Evolutionary conservation across 2,329 filamentous ascomycete species (phyloP), one percentile per base, ranked within the genome.

Genomic region (Aspergillus ruber): DNA sequence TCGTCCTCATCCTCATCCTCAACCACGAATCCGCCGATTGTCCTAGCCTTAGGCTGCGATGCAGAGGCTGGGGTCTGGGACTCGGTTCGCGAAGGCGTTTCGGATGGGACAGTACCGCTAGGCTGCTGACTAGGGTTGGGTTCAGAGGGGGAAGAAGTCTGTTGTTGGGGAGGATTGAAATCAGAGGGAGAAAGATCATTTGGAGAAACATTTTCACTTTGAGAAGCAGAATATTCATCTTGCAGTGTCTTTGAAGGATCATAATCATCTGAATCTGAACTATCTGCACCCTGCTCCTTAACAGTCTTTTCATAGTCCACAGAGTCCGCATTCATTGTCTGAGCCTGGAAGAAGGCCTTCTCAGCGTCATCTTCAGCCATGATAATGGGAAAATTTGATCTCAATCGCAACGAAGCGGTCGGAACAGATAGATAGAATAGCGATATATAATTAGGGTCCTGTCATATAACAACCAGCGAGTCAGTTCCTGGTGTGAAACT

Each of bases 1-100:
- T 79, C 78, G 64, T 81, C 79, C 68, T 81, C 78, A 62, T 79
- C 76, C 63, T 81, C 78, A 64, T 81, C 79, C 68, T 83, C 80
- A 64, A 79, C 75, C 67, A 81, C 76, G 73, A 83, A 82, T 57
- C 80, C 80, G 64, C 78, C 79, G 60, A 78, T 76, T 52, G 74
- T 80, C 60, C 73, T 76, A 59, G 75, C 69, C 62, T 75, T 73
- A 55, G 62, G 58, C 45, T 65, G 64, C 53, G 59, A 55, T 46
- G 56, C 53, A 49, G 66, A 59, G 49, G 64, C 58, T 35, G 65
- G 63, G 45, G 55, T 55, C 55, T 61, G 60, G 52, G 67, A 64
- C 54, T 69, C 62, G 56, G 59, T 53, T 55, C 51, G 62, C 47
- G 66, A 62, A 48, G 65, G 57, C 50, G 61, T 56, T 44, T 67